Base-by-base conservation (phyloP, 2,329 filamentous ascomycete species). In the Claviceps fusiformis region DNA sequence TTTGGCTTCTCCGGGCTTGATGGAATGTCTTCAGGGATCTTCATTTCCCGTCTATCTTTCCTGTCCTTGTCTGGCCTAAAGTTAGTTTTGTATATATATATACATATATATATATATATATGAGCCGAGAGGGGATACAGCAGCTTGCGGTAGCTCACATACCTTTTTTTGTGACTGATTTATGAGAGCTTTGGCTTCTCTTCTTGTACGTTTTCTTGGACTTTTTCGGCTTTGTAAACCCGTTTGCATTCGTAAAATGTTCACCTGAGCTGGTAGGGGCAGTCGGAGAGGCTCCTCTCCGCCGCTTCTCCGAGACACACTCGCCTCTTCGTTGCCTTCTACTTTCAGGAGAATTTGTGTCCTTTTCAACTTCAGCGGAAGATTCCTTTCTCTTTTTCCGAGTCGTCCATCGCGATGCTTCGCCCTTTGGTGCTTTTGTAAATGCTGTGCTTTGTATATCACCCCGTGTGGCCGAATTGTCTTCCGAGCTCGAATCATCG, bases 371-470 rank as follows among this genome's bases (percentile, higher is more conserved):
- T 49, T 50, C 53, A 51, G 17, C 9, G 5, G 45, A 41, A 35
- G 50, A 51, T 17, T 54, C 55, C 45, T 55, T 50, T 33, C 54
- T 55, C 29, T 54, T 47, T 15, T 50, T 56, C 44, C 53, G 58
- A 13, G 29, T 43, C 37, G 41, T 33, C 19, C 44, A 56, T 44
- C 53, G 55, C 35, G 44, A 24, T 17, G 51, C 58, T 5, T 41
- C 50, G 41, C 53, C 17, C 29, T n/a, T 24, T 35, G 46, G 39
- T n/a, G 55, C 31, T 24, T 49, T 37, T 2, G 47, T 29, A 47
- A 74, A 75, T 13, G 37, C 56, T n/a, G 68, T 71, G 9, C 58
- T 59, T 43, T 59, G 64, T 31, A 75, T 73, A 53, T 65, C 58
- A 17, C 61, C 68, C 5, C 60, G 58, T n/a, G 56, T 55, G 37